Conservation (phyloP, 2,329 filamentous ascomycete genomes). For the Zelopaecilomyces penicillatus region DNA sequence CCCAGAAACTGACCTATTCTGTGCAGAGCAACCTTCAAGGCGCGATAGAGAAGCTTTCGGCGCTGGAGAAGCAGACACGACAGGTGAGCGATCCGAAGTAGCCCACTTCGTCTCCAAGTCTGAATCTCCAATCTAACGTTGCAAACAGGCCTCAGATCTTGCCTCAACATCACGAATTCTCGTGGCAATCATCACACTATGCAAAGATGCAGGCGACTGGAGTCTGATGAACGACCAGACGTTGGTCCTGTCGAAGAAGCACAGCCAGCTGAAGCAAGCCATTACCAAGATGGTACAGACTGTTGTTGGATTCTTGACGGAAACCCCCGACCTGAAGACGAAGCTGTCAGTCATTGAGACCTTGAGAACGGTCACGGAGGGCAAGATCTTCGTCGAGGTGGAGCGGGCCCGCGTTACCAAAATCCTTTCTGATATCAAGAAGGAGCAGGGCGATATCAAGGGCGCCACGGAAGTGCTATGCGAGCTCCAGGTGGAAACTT, state of each 20-base stretch:
- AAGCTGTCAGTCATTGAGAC: conserved; percentile 95
- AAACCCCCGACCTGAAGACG: conserved; percentile 73
- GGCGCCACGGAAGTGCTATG: conserved; percentile 88
- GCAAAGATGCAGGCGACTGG: conserved; percentile 91
- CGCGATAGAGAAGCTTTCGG: conserved; percentile 87
- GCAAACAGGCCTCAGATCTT: conserved; percentile 78
- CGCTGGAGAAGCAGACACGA: conserved; percentile 92
- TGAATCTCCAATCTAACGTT: conserved; percentile 4
- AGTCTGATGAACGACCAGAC: conserved; percentile 93
- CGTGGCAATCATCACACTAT: conserved; percentile 83
- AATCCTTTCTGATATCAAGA: conserved; percentile 96
- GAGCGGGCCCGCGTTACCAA: conserved; percentile 92
- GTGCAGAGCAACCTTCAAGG: conserved; percentile 65
- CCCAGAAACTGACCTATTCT: conserved; percentile 8
- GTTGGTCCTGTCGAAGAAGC: conserved; percentile 93
- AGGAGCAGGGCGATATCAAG: conserved; percentile 83
- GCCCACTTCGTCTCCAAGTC: conserved; percentile 9
- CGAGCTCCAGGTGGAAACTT: conserved; percentile 97
- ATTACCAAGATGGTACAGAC: conserved; percentile 98
- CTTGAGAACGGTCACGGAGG: conserved; percentile 90
- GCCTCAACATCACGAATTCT: conserved; percentile 87
- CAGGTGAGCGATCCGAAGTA: conserved; percentile 52
- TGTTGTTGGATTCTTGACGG: conserved; percentile 85
- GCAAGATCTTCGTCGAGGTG: conserved; percentile 99
- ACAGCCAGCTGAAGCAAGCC: conserved; percentile 98